Evolutionary conservation across 306 rosid genomes (phyloP).

Genomic region (Pterocarpus santalinus): DNA sequence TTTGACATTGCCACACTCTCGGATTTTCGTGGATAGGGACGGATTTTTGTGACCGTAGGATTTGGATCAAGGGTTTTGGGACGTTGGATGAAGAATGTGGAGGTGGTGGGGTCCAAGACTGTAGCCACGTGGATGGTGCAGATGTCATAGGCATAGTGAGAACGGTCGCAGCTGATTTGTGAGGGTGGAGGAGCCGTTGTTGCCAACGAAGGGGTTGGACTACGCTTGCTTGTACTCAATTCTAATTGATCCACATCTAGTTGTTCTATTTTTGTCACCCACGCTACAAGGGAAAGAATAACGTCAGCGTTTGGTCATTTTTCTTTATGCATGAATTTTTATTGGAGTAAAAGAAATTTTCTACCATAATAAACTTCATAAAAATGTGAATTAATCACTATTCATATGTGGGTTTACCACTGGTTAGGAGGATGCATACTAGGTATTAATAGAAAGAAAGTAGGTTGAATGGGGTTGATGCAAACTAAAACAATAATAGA

Average conservation of each 20-base stretch:
- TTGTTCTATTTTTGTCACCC: background rate
- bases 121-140: constrained; percentile 54
- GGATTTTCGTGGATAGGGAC: constrained; percentile 56
- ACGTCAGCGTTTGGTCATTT: no score
- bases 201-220: background rate
- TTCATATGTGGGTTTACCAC: no score
- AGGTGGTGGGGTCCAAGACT: constrained; percentile 21
- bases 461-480: no score
- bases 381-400: no score
- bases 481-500: no score
- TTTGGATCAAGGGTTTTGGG: background rate
- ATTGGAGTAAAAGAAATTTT: no score
- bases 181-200: background rate
- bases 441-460: no score
- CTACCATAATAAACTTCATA: no score
- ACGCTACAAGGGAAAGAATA: background rate
- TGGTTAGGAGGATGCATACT: no score
- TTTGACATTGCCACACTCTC: constrained; percentile 11
- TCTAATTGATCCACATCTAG: background rate
- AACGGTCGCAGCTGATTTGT: constrained; percentile 52
- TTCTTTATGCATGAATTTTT: no score
- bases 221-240: background rate
- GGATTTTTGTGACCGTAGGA: constrained; percentile 42
- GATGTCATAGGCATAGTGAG: constrained; percentile 50
- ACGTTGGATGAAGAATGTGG: constrained; percentile 39